Evolutionary conservation across 352 stramenopile genomes (phyloP).

Genomic region (Globisporangium okanoganense): DNA sequence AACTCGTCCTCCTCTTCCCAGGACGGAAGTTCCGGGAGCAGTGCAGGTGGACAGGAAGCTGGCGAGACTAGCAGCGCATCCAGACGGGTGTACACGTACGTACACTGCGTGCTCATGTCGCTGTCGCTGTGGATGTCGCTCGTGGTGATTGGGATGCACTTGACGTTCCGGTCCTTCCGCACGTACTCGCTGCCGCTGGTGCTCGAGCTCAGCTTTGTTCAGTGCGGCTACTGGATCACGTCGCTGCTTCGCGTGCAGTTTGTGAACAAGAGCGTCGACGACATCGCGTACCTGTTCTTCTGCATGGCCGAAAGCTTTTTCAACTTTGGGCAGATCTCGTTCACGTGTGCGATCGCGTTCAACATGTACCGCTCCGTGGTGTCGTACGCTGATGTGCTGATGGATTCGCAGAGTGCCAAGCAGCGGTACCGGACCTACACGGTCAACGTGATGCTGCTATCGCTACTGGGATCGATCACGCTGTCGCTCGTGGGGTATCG

Average conservation of each 20-base stretch:
- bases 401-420: conserved; percentile 65
- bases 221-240: conserved; percentile 74
- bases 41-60: background rate
- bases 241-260: conserved; percentile 61
- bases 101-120: conserved; percentile 72
- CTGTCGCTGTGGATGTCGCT: conserved; percentile 75
- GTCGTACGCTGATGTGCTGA: conserved; percentile 65
- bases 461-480: conserved; percentile 49
- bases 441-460: conserved; percentile 65
- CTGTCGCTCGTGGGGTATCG: conserved; percentile 56
- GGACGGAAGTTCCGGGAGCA: background rate
- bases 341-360: conserved; percentile 73
- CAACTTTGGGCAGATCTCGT: conserved; percentile 77
- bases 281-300: conserved; percentile 55
- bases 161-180: conserved; percentile 68
- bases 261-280: conserved; percentile 30
- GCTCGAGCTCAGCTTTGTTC: conserved; percentile 57
- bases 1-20: conserved; percentile 1
- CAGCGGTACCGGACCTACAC: conserved; percentile 57
- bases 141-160: conserved; percentile 70
- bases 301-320: conserved; percentile 76
- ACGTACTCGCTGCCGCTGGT: conserved; percentile 72
- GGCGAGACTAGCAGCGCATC: conserved; percentile 15
- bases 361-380: conserved; percentile 81
- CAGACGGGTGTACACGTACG: conserved; percentile 52